Percentiles rank a stretch among this genome's conserved stretches.
phyloP scores from a whole-genome alignment of 1,284 basidiomycete genomes.

The Xerocomus nothofagi region DNA sequence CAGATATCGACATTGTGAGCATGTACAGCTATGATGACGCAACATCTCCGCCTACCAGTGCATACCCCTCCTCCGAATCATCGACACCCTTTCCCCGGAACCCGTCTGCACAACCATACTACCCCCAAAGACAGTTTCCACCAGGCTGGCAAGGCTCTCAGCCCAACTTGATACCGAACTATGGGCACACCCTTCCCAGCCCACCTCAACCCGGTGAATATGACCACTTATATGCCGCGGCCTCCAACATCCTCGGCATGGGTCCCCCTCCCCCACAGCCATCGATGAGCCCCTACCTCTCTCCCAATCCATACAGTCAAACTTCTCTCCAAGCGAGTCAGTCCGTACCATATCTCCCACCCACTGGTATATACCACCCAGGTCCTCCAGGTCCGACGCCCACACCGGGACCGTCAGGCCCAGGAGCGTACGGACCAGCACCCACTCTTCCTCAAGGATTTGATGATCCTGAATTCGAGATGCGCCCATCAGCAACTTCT shows the following conservation, averaged over 20 bases:
- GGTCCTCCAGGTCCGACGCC: slow-evolving; percentile 24
- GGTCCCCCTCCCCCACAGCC: slow-evolving; percentile 53
- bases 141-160: slow-evolving; percentile 38
- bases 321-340: slow-evolving; percentile 30
- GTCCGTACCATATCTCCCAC: slow-evolving; percentile 34
- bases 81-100: slow-evolving; percentile 20
- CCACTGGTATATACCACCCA: slow-evolving; percentile 23
- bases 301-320: slow-evolving; percentile 27
- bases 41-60: slow-evolving; percentile 23
- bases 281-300: slow-evolving; percentile 23
- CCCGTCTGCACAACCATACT: slow-evolving; percentile 25
- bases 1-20: slow-evolving; percentile 28
- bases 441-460: slow-evolving; percentile 34
- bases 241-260: slow-evolving; percentile 81
- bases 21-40: slow-evolving; percentile 40
- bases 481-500: slow-evolving; percentile 43
- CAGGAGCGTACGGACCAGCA: slow-evolving; percentile 23
- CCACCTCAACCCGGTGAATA: slow-evolving; percentile 43
- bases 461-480: slow-evolving; percentile 51
- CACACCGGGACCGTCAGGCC: slow-evolving; percentile 16
- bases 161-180: slow-evolving; percentile 35
- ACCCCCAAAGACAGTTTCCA: slow-evolving; percentile 29
- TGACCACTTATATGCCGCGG: slow-evolving; percentile 65
- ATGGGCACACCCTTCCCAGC: slow-evolving; percentile 22
- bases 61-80: slow-evolving; percentile 27